Base-by-base conservation (phyloP, 176 grass and related monocot genomes). In the Avena insularis region DNA sequence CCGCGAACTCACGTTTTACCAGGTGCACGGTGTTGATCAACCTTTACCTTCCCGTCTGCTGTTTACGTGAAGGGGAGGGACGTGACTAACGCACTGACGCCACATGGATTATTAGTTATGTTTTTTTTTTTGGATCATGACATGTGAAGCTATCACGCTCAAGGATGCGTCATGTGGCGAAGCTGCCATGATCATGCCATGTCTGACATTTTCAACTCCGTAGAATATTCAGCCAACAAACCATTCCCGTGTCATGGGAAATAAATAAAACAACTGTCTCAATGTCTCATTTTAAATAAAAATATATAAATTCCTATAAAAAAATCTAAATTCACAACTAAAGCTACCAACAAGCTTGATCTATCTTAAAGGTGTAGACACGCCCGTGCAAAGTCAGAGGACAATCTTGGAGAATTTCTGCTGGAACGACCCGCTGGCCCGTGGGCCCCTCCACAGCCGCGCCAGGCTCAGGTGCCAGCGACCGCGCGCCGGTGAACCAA, bases 131-230 rank as follows among this genome's bases (percentile, higher is more conserved):
- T 20, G 57, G 54, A 56, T 36, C 23, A 74, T 25, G 36, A 69
- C 66, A 79, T 49, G 65, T 86, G 51, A 79, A 48, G 29, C 16
- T 16, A 10, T n/a, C 50, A 2, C 75, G 25, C 53, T 83, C 60
- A 46, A 69, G 68, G 50, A 48, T 25, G 35, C 57, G 46, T 81
- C 69, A 75, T 64, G 78, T 45, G 69, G 69, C 46, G 65, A 53
- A 66, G 46, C 45, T 54, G 54, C 25, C 9, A 54, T 84, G 66
- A 74, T 63, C 3, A 54, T 54, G 82, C 80, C 82, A 40, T 21
- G 47, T 85, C 59, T 68, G 50, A 90, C 70, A 58, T 65, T 77
- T 82, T 86, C 83, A 86, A 68, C 20, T 9, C 1, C 33, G 15
- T 4, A 74, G 33, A 64, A 71, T 63, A 83, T 11, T 19, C 79